Conservation (phyloP, 768 basidiomycete genomes). For the Psilocybe tampanensis region DNA sequence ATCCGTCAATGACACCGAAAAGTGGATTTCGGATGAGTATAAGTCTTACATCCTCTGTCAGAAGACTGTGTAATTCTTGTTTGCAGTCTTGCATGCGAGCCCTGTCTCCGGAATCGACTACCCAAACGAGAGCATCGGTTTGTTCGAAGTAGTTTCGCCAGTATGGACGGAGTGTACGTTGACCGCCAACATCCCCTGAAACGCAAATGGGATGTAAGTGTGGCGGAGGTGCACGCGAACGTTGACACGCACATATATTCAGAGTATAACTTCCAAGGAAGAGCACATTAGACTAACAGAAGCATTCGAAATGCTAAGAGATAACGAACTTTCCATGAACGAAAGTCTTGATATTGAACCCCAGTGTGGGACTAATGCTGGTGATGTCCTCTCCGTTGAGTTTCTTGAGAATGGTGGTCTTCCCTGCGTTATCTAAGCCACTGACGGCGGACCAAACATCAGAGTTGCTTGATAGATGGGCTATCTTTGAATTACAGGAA, state of each 20-base stretch:
- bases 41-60: slow-evolving; percentile 85
- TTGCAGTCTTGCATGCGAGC: slow-evolving; percentile 90
- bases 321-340: slow-evolving; percentile 77
- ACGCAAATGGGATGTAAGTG: slow-evolving; percentile 21
- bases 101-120: slow-evolving; percentile 94
- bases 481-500: slow-evolving; percentile 66
- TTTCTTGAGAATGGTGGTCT: slow-evolving; percentile 97
- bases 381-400: slow-evolving; percentile 91
- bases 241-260: slow-evolving; percentile 66
- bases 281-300: slow-evolving; percentile 18
- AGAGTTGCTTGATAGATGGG: neutral
- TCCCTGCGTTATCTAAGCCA: slow-evolving; percentile 97
- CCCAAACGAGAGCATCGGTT: slow-evolving; percentile 98
- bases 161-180: slow-evolving; percentile 93
- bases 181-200: slow-evolving; percentile 97
- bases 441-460: slow-evolving; percentile 42
- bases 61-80: slow-evolving; percentile 80
- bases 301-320: slow-evolving; percentile 33
- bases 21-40: slow-evolving; percentile 10
- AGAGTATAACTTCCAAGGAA: slow-evolving; percentile 62
- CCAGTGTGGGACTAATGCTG: slow-evolving; percentile 89
- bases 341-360: slow-evolving; percentile 99
- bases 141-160: slow-evolving; percentile 99
- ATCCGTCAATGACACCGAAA: slow-evolving; percentile 15
- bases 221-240: slow-evolving; percentile 18